A percentile compares a stretch with the other conserved stretches of the same genome.
phyloP scores from a whole-genome alignment of 2,329 filamentous ascomycete genomes.

The Lasiodiplodia sp. region DNA sequence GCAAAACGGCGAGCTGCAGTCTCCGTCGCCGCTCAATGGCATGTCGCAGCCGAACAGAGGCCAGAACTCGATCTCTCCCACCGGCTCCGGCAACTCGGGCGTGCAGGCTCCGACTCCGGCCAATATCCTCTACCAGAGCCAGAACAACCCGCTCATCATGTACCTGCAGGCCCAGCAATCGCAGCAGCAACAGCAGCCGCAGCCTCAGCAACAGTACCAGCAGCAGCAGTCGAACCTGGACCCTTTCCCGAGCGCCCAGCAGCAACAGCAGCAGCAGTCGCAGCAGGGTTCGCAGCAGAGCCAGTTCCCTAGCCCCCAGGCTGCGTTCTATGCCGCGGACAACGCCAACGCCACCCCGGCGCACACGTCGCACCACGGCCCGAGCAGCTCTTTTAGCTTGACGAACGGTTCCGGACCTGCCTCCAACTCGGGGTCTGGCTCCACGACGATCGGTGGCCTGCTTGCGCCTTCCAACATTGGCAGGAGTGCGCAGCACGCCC shows the following conservation, averaged over 20 bases:
- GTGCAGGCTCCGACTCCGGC: conserved; percentile 71
- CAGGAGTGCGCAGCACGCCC: conserved; percentile 69
- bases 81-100: conserved; percentile 61
- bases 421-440: conserved; percentile 53
- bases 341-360: conserved; percentile 57
- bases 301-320: conserved; percentile 77
- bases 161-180: conserved; percentile 86
- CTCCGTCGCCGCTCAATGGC: conserved; percentile 65
- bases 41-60: conserved; percentile 60
- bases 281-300: conserved; percentile 63
- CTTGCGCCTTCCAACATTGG: conserved; percentile 73
- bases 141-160: conserved; percentile 89
- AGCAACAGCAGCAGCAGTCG: conserved; percentile 38
- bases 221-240: conserved; percentile 52
- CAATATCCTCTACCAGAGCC: conserved; percentile 77
- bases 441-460: conserved; percentile 77
- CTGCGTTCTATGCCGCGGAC: conserved; percentile 74
- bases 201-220: conserved; percentile 53
- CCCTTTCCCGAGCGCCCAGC: conserved; percentile 38
- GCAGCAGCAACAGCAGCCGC: conserved; percentile 74
- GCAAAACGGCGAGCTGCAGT: conserved; percentile 67
- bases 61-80: conserved; percentile 64
- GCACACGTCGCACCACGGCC: conserved; percentile 62
- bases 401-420: conserved; percentile 40
- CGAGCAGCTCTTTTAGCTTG: conserved; percentile 59